Percentiles rank a stretch among this genome's conserved stretches.
Evolutionary conservation across 805 yeast genomes (phyloP).

Genomic region (Jamesozyma spencerorum): DNA sequence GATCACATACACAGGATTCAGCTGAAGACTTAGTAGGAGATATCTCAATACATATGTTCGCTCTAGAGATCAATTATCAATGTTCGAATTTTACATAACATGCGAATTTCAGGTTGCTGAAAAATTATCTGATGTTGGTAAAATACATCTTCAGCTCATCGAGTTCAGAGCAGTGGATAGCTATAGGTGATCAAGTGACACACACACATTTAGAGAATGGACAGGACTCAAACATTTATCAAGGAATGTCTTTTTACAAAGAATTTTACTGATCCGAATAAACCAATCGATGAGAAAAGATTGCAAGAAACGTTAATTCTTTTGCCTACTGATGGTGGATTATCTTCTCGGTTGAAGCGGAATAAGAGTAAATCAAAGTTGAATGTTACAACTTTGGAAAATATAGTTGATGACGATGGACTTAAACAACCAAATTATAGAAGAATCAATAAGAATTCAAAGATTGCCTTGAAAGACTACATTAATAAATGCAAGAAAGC

Average conservation of each 20-base stretch:
- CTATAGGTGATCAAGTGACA: too few species aligned
- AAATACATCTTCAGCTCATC: too few species aligned
- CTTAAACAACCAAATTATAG: slow-evolving; percentile 19
- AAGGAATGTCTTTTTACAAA: slow-evolving; percentile 23
- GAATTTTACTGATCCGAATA: slow-evolving; percentile 23
- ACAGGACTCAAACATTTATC: slow-evolving; percentile 24
- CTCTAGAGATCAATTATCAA: too few species aligned
- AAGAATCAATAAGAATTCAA: slow-evolving; percentile 25
- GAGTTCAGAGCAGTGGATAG: too few species aligned
- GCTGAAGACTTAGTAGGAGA: too few species aligned
- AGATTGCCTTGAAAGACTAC: slow-evolving; percentile 23
- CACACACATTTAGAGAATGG: slow-evolving; percentile 13
- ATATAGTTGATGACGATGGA: not conserved
- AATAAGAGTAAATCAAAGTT: slow-evolving; percentile 12
- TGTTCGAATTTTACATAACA: too few species aligned
- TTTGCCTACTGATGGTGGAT: slow-evolving; percentile 31
- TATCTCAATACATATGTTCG: too few species aligned
- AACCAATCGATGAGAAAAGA: slow-evolving; percentile 27
- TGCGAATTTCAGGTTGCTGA: too few species aligned
- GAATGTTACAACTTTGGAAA: slow-evolving; percentile 7
- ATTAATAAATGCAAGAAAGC: slow-evolving; percentile 17
- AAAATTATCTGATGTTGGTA: too few species aligned
- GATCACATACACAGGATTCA: too few species aligned
- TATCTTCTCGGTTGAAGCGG: slow-evolving; percentile 16
- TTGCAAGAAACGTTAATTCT: slow-evolving; percentile 25